A percentile compares a stretch with the other conserved stretches of the same genome.
Conservation (phyloP, 2,329 filamentous ascomycete genomes). For the Trichoderma aggressivum region DNA sequence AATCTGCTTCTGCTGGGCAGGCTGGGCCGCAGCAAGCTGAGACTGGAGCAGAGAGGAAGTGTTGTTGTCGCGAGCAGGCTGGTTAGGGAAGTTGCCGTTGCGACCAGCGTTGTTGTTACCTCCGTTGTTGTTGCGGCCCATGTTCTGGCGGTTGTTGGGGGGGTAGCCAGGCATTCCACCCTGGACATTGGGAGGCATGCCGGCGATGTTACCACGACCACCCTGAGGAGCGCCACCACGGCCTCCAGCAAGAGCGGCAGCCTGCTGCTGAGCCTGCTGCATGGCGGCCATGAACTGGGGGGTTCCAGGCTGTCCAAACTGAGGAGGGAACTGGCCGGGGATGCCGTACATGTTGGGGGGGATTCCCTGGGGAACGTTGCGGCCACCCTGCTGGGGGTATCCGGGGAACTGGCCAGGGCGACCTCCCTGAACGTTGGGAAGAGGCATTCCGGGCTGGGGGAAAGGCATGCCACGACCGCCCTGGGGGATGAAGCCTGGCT, state of each 20-base stretch:
- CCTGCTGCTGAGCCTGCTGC: constrained; percentile 65
- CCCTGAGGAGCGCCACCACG: constrained; percentile 62
- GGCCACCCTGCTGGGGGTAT: constrained; percentile 83
- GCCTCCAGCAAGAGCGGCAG: constrained; percentile 54
- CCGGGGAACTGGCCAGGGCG: constrained; percentile 84
- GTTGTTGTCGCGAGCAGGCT: constrained; percentile 45
- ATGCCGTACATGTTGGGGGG: constrained; percentile 83
- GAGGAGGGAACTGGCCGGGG: constrained; percentile 75
- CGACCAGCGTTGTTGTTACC: constrained; percentile 43
- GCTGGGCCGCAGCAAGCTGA: constrained; percentile 55
- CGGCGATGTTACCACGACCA: constrained; percentile 70
- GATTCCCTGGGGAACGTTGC: constrained; percentile 81
- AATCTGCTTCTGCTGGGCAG: constrained; percentile 94
- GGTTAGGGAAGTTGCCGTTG: constrained; percentile 44
- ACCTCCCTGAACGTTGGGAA: constrained; percentile 72
- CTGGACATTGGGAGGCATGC: constrained; percentile 65
- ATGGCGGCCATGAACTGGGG: constrained; percentile 79
- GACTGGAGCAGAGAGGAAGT: constrained; percentile 47
- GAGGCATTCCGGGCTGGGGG: constrained; percentile 60
- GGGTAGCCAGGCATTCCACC: constrained; percentile 56
- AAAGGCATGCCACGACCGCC: constrained; percentile 65
- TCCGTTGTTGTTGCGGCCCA: constrained; percentile 45
- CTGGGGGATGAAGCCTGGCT: constrained; percentile 66
- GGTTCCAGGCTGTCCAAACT: constrained; percentile 75
- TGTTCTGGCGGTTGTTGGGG: constrained; percentile 53